These are phyloP conservation scores for Trichoderma cornu-damae DNA, from an alignment of 2,329 filamentous ascomycete genomes.

Conservation along the genomic window DNA sequence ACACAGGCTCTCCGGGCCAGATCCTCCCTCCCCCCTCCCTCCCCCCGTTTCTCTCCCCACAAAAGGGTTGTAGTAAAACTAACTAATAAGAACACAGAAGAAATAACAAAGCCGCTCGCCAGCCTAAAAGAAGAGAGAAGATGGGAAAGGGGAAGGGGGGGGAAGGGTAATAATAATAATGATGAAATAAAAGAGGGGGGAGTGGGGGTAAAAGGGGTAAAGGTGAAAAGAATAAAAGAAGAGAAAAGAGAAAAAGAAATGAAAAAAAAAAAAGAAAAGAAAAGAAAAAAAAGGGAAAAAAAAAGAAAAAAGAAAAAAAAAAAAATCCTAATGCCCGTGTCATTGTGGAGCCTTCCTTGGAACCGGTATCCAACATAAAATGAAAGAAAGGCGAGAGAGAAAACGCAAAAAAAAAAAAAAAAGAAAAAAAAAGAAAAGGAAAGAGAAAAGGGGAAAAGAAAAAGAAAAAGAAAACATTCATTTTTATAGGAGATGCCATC, in stretches of 20 bases:
- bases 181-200: not conserved
- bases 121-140: not conserved
- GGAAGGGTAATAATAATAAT: not conserved
- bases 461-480: too few species aligned
- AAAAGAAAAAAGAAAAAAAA: not conserved
- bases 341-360: constrained; percentile 16
- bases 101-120: constrained; percentile 6
- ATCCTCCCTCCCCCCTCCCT: too few species aligned
- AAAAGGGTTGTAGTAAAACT: not conserved
- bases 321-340: constrained; percentile 14
- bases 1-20: constrained; percentile 6
- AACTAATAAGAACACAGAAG: not conserved
- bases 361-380: constrained; percentile 12
- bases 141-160: too few species aligned
- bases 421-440: not conserved
- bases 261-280: not conserved
- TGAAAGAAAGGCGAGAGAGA: not conserved
- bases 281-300: not conserved
- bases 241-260: not conserved
- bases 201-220: too few species aligned
- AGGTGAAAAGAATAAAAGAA: constrained; percentile 1
- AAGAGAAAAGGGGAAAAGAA: not conserved
- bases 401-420: not conserved
- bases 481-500: constrained; percentile 9
- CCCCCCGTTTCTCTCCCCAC: too few species aligned